A percentile compares a stretch with the other conserved stretches of the same genome.
phyloP scores from a whole-genome alignment of 2,329 filamentous ascomycete species.

The Penicillium carneum region DNA sequence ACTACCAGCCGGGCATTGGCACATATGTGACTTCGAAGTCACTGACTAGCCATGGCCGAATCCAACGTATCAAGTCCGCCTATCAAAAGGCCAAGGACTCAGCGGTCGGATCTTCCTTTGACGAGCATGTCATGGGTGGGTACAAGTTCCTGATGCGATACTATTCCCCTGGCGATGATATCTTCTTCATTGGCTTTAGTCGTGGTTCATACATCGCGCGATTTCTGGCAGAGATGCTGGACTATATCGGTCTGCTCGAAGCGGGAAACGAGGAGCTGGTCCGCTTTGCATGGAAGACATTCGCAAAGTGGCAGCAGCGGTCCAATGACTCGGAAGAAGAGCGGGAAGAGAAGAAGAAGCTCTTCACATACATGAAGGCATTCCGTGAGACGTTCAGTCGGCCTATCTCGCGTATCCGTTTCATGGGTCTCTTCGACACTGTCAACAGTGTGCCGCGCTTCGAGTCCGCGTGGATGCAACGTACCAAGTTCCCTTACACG shows the following conservation, averaged over 20 bases:
- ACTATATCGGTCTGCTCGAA: conserved; percentile 78
- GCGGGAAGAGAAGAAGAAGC: conserved; percentile 51
- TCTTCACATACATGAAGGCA: conserved; percentile 77
- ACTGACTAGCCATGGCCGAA: conserved; percentile 44
- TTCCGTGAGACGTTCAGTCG: conserved; percentile 83
- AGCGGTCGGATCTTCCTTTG: conserved; percentile 79
- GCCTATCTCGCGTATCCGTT: conserved; percentile 74
- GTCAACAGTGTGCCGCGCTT: conserved; percentile 82
- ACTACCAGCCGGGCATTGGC: conserved; percentile 56
- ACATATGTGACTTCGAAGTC: conserved; percentile 53
- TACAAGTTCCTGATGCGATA: conserved; percentile 81
- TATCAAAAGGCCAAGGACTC: conserved; percentile 64
- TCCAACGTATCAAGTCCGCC: conserved; percentile 62
- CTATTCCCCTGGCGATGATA: conserved; percentile 66
- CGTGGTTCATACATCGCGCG: conserved; percentile 76
- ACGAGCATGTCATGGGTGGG: conserved; percentile 81
- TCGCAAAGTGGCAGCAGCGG: conserved; percentile 53
- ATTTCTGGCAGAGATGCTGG: conserved; percentile 82
- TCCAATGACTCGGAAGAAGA: conserved; percentile 41
- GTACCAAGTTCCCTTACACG: conserved; percentile 73
- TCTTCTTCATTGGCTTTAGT: conserved; percentile 78
- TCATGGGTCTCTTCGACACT: conserved; percentile 81
- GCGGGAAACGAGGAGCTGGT: conserved; percentile 88
- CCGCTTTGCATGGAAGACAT: conserved; percentile 76
- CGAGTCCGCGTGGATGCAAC: conserved; percentile 74